Evolutionary conservation across 2,329 filamentous ascomycete species (phyloP).

Genomic region (Stemphylium beticola): DNA sequence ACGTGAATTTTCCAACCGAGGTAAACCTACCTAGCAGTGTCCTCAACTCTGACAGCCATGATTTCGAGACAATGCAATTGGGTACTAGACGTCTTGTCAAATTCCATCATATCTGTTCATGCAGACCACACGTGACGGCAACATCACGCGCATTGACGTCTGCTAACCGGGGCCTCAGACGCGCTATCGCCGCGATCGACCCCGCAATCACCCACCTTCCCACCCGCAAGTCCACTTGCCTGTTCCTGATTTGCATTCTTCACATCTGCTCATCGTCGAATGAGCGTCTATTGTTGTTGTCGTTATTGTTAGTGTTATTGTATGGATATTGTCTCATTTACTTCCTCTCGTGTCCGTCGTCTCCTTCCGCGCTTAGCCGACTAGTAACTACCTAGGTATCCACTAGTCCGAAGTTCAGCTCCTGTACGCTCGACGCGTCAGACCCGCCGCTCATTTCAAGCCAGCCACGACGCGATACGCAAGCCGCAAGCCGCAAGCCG

Average conservation of each 20-base stretch:
- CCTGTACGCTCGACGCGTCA: not conserved
- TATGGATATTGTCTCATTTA: too few relatives aligned
- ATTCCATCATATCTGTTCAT: not conserved
- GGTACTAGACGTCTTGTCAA: not conserved
- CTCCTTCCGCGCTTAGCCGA: not conserved
- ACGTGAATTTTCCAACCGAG: slow-evolving; percentile 4
- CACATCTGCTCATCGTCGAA: not conserved
- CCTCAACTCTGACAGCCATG: not conserved
- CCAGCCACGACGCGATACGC: not conserved
- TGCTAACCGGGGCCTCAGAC: slow-evolving; percentile 1
- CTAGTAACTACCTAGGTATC: not conserved
- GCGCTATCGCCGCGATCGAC: slow-evolving; percentile 13
- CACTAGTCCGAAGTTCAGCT: not conserved
- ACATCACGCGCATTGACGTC: slow-evolving; percentile 10
- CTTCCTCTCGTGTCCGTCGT: not conserved
- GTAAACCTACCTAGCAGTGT: not conserved
- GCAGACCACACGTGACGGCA: slow-evolving; percentile 7
- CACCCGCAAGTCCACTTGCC: slow-evolving; percentile 8
- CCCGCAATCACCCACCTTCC: slow-evolving; percentile 19
- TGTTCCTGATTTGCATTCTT: not conserved
- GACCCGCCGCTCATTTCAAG: not conserved
- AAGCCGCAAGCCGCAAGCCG: not conserved
- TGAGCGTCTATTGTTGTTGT: not conserved
- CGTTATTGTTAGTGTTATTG: not conserved
- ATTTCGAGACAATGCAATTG: not conserved